Evolutionary conservation across 2,329 filamentous ascomycete species (phyloP).

Genomic region (Colletotrichum camelliae): DNA sequence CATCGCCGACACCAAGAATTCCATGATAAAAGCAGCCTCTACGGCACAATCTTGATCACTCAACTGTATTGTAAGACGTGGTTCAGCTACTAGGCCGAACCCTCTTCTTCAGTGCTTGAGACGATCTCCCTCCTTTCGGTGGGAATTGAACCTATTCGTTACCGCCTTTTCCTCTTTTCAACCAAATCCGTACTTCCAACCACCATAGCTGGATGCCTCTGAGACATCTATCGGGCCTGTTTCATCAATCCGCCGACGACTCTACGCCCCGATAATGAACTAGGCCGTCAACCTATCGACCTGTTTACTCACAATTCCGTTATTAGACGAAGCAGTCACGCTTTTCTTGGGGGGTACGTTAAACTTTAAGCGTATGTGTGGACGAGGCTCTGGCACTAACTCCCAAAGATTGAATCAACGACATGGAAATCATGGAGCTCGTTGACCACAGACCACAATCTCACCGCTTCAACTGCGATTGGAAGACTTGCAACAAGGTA

Average conservation of each 20-base stretch:
- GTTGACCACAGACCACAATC: slow-evolving; percentile 67
- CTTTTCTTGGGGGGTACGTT: neutral
- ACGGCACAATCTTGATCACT: neutral
- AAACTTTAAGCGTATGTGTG: neutral
- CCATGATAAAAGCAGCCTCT: neutral
- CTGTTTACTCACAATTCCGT: neutral
- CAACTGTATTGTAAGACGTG: neutral
- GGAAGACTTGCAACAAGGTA: slow-evolving; percentile 67
- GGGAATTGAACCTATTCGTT: neutral
- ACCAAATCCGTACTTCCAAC: neutral
- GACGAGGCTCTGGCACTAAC: neutral
- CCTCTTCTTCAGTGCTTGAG: neutral
- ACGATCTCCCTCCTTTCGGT: neutral
- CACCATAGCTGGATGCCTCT: neutral
- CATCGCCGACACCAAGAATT: neutral
- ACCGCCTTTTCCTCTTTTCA: neutral
- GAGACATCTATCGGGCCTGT: neutral
- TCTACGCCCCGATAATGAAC: neutral
- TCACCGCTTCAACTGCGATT: slow-evolving; percentile 69
- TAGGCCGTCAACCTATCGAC: neutral
- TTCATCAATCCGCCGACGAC: neutral
- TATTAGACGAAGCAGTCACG: neutral
- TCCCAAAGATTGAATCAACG: slow-evolving; percentile 19
- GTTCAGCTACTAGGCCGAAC: neutral
- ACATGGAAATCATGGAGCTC: slow-evolving; percentile 70